A percentile compares a stretch with the other conserved stretches of the same genome.
These are phyloP conservation scores for Diaporthe citri DNA, from an alignment of 2,329 filamentous ascomycete genomes.

Conservation along the genomic window DNA sequence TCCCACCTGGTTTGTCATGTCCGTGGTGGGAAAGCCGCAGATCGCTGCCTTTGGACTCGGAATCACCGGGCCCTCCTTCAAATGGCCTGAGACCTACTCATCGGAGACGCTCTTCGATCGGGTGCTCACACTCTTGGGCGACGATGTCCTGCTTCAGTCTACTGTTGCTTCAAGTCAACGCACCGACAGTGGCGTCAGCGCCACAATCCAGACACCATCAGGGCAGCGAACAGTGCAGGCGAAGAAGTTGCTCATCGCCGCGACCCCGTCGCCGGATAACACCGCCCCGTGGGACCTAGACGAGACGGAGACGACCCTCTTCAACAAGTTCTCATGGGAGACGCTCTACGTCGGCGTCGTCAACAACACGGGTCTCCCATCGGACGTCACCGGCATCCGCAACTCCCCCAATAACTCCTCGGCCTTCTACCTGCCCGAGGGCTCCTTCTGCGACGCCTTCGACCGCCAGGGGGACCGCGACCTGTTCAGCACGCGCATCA, in stretches of 20 bases:
- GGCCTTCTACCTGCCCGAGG: constrained; percentile 12
- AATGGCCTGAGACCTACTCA: constrained; percentile 40
- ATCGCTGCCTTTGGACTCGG: constrained; percentile 25
- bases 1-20: constrained; percentile 20
- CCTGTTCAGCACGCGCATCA: constrained; percentile 11
- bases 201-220: constrained; percentile 43
- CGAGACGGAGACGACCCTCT: constrained; percentile 43
- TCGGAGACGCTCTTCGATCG: constrained; percentile 53
- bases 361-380: constrained; percentile 10
- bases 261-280: constrained; percentile 49
- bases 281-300: constrained; percentile 50
- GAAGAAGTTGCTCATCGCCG: constrained; percentile 51
- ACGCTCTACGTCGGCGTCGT: constrained; percentile 32
- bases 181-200: constrained; percentile 42
- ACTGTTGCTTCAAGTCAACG: constrained; percentile 48
- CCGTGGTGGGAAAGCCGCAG: constrained; percentile 42
- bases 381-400: constrained; percentile 23
- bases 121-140: constrained; percentile 47
- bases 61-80: constrained; percentile 11
- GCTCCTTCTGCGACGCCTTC: constrained; percentile 32
- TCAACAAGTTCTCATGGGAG: constrained; percentile 31
- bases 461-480: constrained; percentile 19
- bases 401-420: constrained; percentile 22
- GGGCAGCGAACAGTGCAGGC: constrained; percentile 47
- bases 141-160: constrained; percentile 51